Evolutionary conservation across 441 rosid species (phyloP), one percentile per base, ranked within the genome.

Genomic region (Sinapis alba): DNA sequence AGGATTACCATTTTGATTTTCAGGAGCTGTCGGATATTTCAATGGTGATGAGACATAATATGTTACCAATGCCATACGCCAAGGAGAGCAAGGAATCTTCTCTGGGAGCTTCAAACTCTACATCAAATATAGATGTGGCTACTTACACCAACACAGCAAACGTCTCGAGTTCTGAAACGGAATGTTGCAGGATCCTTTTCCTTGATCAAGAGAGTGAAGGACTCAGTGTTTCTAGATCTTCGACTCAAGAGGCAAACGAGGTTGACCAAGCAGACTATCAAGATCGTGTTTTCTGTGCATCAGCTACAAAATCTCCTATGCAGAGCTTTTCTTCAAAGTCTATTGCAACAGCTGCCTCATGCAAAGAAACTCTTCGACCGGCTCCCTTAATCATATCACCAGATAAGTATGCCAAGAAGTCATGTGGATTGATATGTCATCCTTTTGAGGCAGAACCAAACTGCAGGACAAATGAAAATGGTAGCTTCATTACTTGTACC

Each of bases 121-220:
- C 80, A 38, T 74, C 74, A 70, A 75, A 83, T 80, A 67, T 78
- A 64, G 80, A 74, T 65, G 76, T 75, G 59, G 71, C 73, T 60
- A 5, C 77, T 66, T 70, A 84, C 58, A 73, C 68, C 27, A 86
- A 84, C 74, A 74, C 83, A 73, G 89, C 84, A 68, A 79, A 82
- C 13, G 73, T 83, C 43, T 73, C 87, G 77, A 83, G 86, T 65
- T 80, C 97, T 43, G 98, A 96, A 78, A 92, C 90, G 78, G 97
- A 92, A 82, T 92, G 93, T 81, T 91, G 97, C 80, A 83, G 87
- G 83, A 82, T 86, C 71, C 85, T 93, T 70, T 92, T 93, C 69
- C 89, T 87, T 0, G 97, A 93, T 68, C 85, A 82, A 76, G 79
- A 84, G 50, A 86, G 71, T 56, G 81, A 81, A 69, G 84, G 71